Conservation (phyloP, 1,284 basidiomycete species). For the Marasmius tenuissimus region DNA sequence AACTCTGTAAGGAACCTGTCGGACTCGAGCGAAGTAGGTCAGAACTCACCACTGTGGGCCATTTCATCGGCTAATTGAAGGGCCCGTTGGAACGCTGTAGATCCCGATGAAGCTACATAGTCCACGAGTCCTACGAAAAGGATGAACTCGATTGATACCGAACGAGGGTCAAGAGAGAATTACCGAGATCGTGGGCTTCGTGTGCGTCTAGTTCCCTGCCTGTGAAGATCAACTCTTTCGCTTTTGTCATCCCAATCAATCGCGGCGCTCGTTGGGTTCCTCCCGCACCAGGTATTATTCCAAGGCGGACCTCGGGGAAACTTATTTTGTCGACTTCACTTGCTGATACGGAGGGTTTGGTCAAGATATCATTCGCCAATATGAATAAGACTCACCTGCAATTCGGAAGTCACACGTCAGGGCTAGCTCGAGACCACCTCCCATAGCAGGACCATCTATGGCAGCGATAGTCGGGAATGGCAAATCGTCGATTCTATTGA, state of each 20-base stretch:
- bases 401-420: slow-evolving; percentile 89
- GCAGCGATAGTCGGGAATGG: slow-evolving; percentile 90
- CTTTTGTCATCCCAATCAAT: slow-evolving; percentile 77
- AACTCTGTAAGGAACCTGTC: background rate
- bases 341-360: slow-evolving; percentile 21
- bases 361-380: background rate
- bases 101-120: slow-evolving; percentile 64
- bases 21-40: background rate
- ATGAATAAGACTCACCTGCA: slow-evolving; percentile 53
- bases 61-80: slow-evolving; percentile 67
- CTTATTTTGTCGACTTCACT: slow-evolving; percentile 79
- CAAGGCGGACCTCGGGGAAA: slow-evolving; percentile 81
- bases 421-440: slow-evolving; percentile 87
- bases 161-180: slow-evolving; percentile 13
- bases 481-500: slow-evolving; percentile 75
- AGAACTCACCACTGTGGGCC: slow-evolving; percentile 61
- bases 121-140: slow-evolving; percentile 67
- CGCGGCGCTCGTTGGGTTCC: slow-evolving; percentile 90
- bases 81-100: slow-evolving; percentile 66
- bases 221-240: slow-evolving; percentile 89
- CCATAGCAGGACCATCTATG: slow-evolving; percentile 90
- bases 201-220: slow-evolving; percentile 61
- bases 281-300: slow-evolving; percentile 95
- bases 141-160: background rate
- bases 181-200: slow-evolving; percentile 80